Conservation (phyloP, 2,329 filamentous ascomycete genomes). For the Helminthosporium solani region DNA sequence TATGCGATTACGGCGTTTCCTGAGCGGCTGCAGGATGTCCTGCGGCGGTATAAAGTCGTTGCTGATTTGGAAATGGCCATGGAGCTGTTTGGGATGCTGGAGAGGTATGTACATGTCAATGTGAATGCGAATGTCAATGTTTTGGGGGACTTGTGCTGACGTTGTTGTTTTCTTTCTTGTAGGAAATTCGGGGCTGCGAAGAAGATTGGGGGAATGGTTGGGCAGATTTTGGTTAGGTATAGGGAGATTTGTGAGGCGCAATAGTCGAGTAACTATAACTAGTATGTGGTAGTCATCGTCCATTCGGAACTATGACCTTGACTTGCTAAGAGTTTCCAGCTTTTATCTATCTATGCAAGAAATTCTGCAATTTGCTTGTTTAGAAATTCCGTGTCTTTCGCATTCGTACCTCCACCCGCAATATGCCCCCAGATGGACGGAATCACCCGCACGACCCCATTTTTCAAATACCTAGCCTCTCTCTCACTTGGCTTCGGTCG, state of each 20-base stretch:
- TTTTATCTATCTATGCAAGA: neutral
- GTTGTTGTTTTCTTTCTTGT: too few species aligned
- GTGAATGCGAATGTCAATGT: too few species aligned
- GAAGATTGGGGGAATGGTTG: conserved; percentile 10
- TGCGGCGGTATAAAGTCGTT: conserved; percentile 10
- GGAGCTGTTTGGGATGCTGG: conserved; percentile 10
- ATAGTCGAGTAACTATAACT: too few species aligned
- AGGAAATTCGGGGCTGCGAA: conserved; percentile 13
- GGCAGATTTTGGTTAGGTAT: conserved; percentile 1
- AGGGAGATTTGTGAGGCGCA: neutral
- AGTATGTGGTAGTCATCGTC: too few species aligned
- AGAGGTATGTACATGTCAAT: too few species aligned
- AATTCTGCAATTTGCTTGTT: conserved; percentile 12
- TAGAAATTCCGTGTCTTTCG: conserved; percentile 32
- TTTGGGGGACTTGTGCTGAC: too few species aligned
- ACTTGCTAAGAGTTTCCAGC: too few species aligned
- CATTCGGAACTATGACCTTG: too few species aligned
- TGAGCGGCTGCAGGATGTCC: conserved; percentile 18
- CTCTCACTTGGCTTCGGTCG: conserved; percentile 41
- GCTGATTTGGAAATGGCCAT: conserved; percentile 12
- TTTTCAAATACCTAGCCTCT: conserved; percentile 38
- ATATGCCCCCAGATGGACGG: conserved; percentile 47
- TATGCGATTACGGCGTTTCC: conserved; percentile 48
- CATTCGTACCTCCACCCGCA: conserved; percentile 41
- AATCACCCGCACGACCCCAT: conserved; percentile 35